Evolutionary conservation across 2,329 filamentous ascomycete genomes (phyloP), one percentile per base, ranked within the genome.

Genomic region (Verticillium zaregamsianum): DNA sequence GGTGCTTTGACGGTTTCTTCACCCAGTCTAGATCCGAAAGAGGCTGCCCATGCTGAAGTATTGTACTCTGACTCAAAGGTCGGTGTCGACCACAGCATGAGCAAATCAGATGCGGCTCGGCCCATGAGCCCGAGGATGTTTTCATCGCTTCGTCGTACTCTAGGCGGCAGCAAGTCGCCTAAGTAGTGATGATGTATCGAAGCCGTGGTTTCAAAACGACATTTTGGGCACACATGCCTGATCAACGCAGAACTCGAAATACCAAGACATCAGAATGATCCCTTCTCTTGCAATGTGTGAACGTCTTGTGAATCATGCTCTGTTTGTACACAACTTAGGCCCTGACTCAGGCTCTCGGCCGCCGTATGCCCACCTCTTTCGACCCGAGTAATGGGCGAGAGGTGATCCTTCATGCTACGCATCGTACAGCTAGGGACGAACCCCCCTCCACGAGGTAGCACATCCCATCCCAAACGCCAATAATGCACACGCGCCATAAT

Each of bases 401-500:
- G 20, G n/a, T 25, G 45, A 23, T 49, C 20, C 20, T 23, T 5
- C 23, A 23, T 23, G 45, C 45, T 49, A 23, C 45, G 20, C n/a
- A 23, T 49, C 45, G 45, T 49, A 49, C 45, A 49, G 45, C 45
- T 49, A 6, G n/a, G 45, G 45, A 49, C 45, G 45, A 49, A 49
- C 20, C 4, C 45, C n/a, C 33, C 33, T 35, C 33, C 45, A 37
- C 17, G 55, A 49, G 57, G 37, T 25, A 32, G 5, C 5, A n/a
- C 28, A 14, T 49, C 57, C 57, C 12, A 25, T 28, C 45, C 58
- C 31, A 55, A 59, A 59, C 58, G 58, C 58, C 58, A 28, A 45
- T 45, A 54, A 40, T 49, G 23, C 35, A 31, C 35, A 58, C 56
- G 31, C 57, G 57, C 57, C 31, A 28, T 58, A 58, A 28, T 58